Base-by-base conservation (phyloP, 192 early-diverging fungal species). In the Coemansia sp. region DNA sequence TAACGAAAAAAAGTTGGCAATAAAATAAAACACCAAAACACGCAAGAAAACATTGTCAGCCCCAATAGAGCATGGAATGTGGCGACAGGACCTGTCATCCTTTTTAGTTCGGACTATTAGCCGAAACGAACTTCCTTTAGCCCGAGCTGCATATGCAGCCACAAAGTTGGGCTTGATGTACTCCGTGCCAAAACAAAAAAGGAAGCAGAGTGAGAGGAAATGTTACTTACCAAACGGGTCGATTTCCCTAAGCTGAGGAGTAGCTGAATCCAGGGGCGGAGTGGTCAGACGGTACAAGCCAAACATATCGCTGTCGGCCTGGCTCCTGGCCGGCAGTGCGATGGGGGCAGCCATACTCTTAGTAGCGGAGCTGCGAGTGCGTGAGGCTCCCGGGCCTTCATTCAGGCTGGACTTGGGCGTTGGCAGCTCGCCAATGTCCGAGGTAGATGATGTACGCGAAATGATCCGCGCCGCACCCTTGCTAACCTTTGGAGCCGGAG, bases 191-290 rank as follows among this genome's bases (percentile, higher is more conserved):
- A 49, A 19, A 21, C 52, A 53, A 53, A 53, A 19, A 53, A 53
- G 8, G 8, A 53, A 26, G 49, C 43, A 46, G 38, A 43, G 55
- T 28, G 55, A 43, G 39, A 42, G 28, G 19, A 40, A 47, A 2
- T 23, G 35, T 33, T 52, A 30, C 79, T 77, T 82, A 82, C 79
- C 79, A 52, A 82, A 82, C 57, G 79, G 79, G 62, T 82, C 79
- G 16, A 74, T 68, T 28, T 71, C 75, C 55, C 64, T 70, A 39
- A 50, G 68, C 55, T 58, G 71, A 13, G 64, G 40, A n/a, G 58
- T 38, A 11, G 21, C 59, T 28, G 40, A 40, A n/a, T 74, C 75
- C 33, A 55, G 64, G 28, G 69, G 80, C 47, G 70, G 80, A 28
- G 75, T 77, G 38, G 59, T 69, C 47, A 74, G 72, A 33, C 75